These are phyloP conservation scores for Paraconiothyrium brasiliense DNA, from an alignment of 2,329 filamentous ascomycete genomes.

Conservation along the genomic window DNA sequence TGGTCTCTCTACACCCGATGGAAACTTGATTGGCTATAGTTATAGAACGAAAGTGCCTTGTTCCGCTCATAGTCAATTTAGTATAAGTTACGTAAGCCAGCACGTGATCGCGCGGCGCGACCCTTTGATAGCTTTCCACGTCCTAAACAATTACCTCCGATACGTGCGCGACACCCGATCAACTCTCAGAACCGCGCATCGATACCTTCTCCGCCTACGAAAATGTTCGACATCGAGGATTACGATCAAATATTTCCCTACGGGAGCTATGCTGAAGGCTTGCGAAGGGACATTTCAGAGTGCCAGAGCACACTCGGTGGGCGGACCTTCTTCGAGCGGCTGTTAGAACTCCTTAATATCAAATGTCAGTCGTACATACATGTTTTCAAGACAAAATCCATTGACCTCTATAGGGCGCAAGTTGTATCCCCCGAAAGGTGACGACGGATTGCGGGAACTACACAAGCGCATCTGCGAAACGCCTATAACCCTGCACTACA, in stretches of 20 bases:
- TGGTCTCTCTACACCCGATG: too few species aligned
- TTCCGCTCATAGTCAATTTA: background rate
- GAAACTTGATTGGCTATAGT: too few species aligned
- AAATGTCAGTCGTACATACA: slow-evolving; percentile 63
- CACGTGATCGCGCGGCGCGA: slow-evolving; percentile 16
- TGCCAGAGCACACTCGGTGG: slow-evolving; percentile 75
- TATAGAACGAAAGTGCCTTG: too few species aligned
- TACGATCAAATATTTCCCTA: slow-evolving; percentile 73
- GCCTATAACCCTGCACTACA: slow-evolving; percentile 75
- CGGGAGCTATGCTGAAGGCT: slow-evolving; percentile 35
- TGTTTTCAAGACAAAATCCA: slow-evolving; percentile 10
- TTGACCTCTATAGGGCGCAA: slow-evolving; percentile 60
- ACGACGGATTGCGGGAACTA: slow-evolving; percentile 72
- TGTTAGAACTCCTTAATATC: slow-evolving; percentile 75
- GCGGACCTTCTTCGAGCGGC: slow-evolving; percentile 80
- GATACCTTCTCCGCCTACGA: background rate
- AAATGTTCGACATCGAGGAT: slow-evolving; percentile 71
- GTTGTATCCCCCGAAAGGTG: slow-evolving; percentile 77
- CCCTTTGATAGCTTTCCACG: background rate
- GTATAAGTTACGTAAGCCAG: slow-evolving; percentile 14
- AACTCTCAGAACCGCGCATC: background rate
- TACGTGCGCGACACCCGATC: slow-evolving; percentile 9
- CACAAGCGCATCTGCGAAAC: slow-evolving; percentile 75
- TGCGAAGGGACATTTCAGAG: slow-evolving; percentile 67
- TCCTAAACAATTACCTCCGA: slow-evolving; percentile 1